Percentiles rank a stretch among this genome's conserved stretches.
These are phyloP conservation scores for Teunomyces panamensis DNA, from an alignment of 805 yeast species.

Conservation along the genomic window DNA sequence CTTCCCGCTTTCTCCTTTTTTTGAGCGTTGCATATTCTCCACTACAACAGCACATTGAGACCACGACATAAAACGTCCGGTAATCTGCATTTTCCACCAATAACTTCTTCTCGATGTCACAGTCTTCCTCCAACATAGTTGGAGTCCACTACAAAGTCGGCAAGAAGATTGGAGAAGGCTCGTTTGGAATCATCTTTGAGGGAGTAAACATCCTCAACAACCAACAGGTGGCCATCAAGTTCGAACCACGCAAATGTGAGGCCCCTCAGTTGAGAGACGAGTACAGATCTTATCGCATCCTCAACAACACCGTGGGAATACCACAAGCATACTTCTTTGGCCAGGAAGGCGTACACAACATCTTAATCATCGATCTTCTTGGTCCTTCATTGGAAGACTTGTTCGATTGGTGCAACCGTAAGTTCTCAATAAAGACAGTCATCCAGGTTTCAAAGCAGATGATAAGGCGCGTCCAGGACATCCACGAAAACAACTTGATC, in stretches of 20 bases:
- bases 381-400: slow-evolving; percentile 96
- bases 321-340: slow-evolving; percentile 98
- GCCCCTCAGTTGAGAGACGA: slow-evolving; percentile 98
- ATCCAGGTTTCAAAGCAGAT: slow-evolving; percentile 93
- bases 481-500: slow-evolving; percentile 87
- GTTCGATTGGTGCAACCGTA: slow-evolving; percentile 97
- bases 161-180: slow-evolving; percentile 97
- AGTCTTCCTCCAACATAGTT: slow-evolving; percentile 58
- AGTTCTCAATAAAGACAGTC: slow-evolving; percentile 82
- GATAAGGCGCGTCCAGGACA: slow-evolving; percentile 80
- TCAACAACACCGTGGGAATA: slow-evolving; percentile 78
- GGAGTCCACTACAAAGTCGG: slow-evolving; percentile 97
- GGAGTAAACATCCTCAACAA: slow-evolving; percentile 91
- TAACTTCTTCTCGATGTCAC: slow-evolving; percentile 24
- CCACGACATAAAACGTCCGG: not conserved
- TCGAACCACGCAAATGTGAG: slow-evolving; percentile 94
- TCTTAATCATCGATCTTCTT: slow-evolving; percentile 86
- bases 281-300: slow-evolving; percentile 88
- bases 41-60: not conserved
- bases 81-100: not conserved
- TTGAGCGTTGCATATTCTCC: not conserved
- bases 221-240: slow-evolving; percentile 92
- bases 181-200: slow-evolving; percentile 96
- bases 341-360: slow-evolving; percentile 96
- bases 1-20: no score